Evolutionary conservation across 2,329 filamentous ascomycete species (phyloP).

Genomic region (Pyricularia grisea): DNA sequence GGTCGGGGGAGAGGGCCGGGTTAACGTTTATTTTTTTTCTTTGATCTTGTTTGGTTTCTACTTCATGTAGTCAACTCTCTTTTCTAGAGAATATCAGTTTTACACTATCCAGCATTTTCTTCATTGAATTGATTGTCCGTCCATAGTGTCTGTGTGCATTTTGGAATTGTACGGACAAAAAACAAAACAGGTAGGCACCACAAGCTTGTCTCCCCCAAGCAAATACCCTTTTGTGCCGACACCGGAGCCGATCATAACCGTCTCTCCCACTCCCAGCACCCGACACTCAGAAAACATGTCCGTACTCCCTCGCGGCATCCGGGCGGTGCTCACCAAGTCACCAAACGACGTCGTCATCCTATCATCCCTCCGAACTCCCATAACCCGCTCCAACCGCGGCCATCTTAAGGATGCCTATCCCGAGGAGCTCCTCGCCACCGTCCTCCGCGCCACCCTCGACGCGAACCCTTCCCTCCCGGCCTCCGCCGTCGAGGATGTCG

Average conservation of each 20-base stretch:
- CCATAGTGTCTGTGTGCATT: too few species aligned
- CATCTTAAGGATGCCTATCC: slow-evolving; percentile 81
- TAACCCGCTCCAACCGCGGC: slow-evolving; percentile 77
- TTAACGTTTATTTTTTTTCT: background rate
- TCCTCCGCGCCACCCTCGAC: slow-evolving; percentile 57
- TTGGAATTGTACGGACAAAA: background rate
- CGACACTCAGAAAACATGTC: background rate
- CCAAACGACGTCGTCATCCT: slow-evolving; percentile 81
- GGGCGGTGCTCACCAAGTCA: slow-evolving; percentile 67
- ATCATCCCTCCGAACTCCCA: slow-evolving; percentile 79
- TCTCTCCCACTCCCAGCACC: background rate
- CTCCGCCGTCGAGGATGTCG: slow-evolving; percentile 65
- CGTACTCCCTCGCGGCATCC: slow-evolving; percentile 53
- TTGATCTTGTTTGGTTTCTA: background rate
- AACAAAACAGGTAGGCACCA: background rate
- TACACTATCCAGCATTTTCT: too few species aligned
- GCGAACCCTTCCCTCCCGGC: slow-evolving; percentile 66
- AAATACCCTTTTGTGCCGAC: background rate
- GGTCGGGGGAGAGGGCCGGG: too few species aligned
- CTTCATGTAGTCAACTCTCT: too few species aligned
- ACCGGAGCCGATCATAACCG: background rate
- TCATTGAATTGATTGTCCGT: too few species aligned
- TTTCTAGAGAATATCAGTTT: too few species aligned
- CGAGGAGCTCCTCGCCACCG: slow-evolving; percentile 71
- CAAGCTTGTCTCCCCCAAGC: background rate